A percentile compares a stretch with the other conserved stretches of the same genome.
phyloP scores from a whole-genome alignment of 495 filamentous ascomycete species.

The Tuber borchii region DNA sequence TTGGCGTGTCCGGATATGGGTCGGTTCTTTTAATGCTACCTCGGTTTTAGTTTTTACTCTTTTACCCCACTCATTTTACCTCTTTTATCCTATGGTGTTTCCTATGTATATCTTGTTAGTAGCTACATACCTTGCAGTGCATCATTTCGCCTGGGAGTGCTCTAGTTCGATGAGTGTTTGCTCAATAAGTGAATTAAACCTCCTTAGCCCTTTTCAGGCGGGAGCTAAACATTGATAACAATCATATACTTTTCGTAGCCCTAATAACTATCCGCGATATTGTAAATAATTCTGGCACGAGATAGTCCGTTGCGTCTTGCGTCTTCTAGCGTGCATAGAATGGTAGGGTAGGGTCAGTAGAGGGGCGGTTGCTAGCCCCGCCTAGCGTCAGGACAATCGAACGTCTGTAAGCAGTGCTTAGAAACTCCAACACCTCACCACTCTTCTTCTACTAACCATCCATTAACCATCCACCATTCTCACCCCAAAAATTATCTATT shows the following conservation, averaged over 20 bases:
- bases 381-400: constrained; percentile 25
- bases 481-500: constrained; percentile 8
- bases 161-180: background rate
- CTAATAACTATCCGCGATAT: background rate
- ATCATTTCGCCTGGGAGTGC: background rate
- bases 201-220: background rate
- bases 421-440: background rate
- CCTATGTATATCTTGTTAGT: background rate
- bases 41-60: background rate
- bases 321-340: background rate
- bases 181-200: background rate
- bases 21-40: background rate
- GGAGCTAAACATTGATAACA: background rate
- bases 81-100: background rate
- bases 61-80: background rate
- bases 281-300: background rate
- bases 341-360: background rate
- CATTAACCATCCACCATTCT: constrained; percentile 13
- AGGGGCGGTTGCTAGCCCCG: constrained; percentile 16
- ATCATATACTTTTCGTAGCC: background rate
- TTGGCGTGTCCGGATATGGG: background rate
- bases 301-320: background rate
- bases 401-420: background rate
- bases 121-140: background rate
- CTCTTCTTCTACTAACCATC: background rate